Conservation (phyloP, 768 basidiomycete species). For the Tubosaeta sp. region DNA sequence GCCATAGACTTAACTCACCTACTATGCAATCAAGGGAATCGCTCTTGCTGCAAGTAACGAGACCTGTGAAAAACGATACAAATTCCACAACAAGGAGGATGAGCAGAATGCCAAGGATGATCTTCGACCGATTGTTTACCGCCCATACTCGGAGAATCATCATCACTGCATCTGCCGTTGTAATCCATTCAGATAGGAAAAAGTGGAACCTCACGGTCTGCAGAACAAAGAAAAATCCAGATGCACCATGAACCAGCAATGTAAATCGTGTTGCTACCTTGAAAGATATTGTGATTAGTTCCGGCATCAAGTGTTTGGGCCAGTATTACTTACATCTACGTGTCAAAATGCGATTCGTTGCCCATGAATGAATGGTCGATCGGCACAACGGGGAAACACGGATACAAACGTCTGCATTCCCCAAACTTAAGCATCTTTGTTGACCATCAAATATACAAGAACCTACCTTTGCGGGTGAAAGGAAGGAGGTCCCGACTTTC, state of each 20-base stretch:
- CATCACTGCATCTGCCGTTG: background rate
- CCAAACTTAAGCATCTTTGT: too few species aligned
- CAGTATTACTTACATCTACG: background rate
- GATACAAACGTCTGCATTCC: too few species aligned
- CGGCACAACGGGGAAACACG: too few species aligned
- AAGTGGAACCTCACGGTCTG: background rate
- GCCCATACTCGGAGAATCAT: background rate
- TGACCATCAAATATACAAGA: too few species aligned
- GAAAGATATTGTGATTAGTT: background rate
- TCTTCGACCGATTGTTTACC: background rate
- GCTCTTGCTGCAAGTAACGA: background rate
- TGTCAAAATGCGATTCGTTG: too few species aligned
- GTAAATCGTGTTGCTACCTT: background rate
- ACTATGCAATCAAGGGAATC: background rate
- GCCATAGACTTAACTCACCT: too few species aligned
- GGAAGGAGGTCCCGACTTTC: too few species aligned
- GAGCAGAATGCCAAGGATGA: background rate
- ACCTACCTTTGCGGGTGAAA: too few species aligned
- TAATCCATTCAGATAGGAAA: background rate
- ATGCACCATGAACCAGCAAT: background rate
- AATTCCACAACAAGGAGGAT: background rate
- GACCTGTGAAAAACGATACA: background rate
- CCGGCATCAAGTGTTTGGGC: too few species aligned
- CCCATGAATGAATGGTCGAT: too few species aligned
- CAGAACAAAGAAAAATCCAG: background rate